phyloP scores from a whole-genome alignment of 352 stramenopile genomes.

The Pythium monospermum region DNA sequence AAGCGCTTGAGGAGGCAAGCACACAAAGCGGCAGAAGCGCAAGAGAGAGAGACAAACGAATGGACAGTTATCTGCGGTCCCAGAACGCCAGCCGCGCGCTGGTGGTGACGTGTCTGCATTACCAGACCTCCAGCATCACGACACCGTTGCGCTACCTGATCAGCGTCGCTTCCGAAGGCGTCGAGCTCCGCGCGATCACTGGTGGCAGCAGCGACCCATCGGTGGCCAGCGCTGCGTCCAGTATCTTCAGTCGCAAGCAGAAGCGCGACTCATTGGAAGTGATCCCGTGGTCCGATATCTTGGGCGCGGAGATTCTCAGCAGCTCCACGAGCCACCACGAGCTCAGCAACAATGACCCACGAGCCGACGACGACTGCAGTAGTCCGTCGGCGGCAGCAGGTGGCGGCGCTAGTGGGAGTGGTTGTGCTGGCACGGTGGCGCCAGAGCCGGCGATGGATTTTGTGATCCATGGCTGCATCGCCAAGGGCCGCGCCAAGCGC shows the following conservation, averaged over 20 bases:
- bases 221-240: neutral
- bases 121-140: conserved; percentile 9
- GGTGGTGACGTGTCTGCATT: conserved; percentile 14
- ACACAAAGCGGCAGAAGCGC: too few species aligned
- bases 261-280: conserved; percentile 24
- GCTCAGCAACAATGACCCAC: too few species aligned
- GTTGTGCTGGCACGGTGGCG: neutral
- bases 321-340: too few species aligned
- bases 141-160: conserved; percentile 20
- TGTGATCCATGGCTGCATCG: conserved; percentile 21
- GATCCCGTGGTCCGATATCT: conserved; percentile 38
- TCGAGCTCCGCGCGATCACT: conserved; percentile 28
- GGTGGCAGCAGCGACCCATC: neutral
- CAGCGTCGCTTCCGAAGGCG: conserved; percentile 25
- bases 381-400: too few species aligned
- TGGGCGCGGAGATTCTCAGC: conserved; percentile 37
- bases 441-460: conserved; percentile 4
- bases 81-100: conserved; percentile 17
- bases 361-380: too few species aligned
- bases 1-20: too few species aligned
- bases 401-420: conserved; percentile 1
- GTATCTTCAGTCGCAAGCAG: conserved; percentile 20
- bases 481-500: conserved; percentile 13
- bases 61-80: conserved; percentile 18
- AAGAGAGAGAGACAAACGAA: too few species aligned